phyloP scores from a whole-genome alignment of 306 rosid genomes.

The Cicer pinnatifidum region DNA sequence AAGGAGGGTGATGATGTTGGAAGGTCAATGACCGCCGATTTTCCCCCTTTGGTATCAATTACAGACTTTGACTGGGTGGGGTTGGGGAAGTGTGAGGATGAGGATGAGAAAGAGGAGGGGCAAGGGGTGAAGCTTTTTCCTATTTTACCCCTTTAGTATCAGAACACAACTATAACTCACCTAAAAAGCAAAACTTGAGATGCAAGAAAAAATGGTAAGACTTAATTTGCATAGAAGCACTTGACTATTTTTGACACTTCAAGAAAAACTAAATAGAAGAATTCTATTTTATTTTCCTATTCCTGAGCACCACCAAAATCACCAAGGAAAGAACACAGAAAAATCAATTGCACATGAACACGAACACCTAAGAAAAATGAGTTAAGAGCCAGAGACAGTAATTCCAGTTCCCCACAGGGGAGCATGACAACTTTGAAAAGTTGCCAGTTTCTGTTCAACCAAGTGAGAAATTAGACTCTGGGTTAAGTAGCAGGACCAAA shows the following conservation, averaged over 20 bases:
- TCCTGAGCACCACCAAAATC: slow-evolving; percentile 1
- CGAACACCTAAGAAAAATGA: slow-evolving; percentile 4
- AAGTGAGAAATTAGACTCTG: slow-evolving; percentile 27
- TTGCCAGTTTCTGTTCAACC: slow-evolving; percentile 31
- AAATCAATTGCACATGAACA: slow-evolving; percentile 1
- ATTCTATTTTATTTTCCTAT: slow-evolving; percentile 15
- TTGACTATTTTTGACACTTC: slow-evolving; percentile 9
- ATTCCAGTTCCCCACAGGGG: slow-evolving; percentile 18
- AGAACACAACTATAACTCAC: not conserved
- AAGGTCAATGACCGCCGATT: not conserved
- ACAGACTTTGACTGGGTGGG: not conserved
- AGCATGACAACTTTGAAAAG: slow-evolving; percentile 28
- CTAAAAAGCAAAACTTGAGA: slow-evolving; percentile 21
- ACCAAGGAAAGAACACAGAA: not conserved
- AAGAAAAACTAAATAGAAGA: slow-evolving; percentile 2
- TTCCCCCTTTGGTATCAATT: not conserved
- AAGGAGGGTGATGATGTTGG: not conserved
- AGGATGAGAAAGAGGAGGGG: not conserved
- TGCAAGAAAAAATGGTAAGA: slow-evolving; percentile 24
- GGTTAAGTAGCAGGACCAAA: not conserved
- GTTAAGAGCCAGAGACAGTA: not conserved
- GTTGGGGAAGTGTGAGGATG: not conserved
- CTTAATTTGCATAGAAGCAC: slow-evolving; percentile 24
- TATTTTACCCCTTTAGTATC: not conserved
- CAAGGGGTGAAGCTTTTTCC: not conserved